Conservation (phyloP, 2,329 filamentous ascomycete species). For the Venturia pyrina region DNA sequence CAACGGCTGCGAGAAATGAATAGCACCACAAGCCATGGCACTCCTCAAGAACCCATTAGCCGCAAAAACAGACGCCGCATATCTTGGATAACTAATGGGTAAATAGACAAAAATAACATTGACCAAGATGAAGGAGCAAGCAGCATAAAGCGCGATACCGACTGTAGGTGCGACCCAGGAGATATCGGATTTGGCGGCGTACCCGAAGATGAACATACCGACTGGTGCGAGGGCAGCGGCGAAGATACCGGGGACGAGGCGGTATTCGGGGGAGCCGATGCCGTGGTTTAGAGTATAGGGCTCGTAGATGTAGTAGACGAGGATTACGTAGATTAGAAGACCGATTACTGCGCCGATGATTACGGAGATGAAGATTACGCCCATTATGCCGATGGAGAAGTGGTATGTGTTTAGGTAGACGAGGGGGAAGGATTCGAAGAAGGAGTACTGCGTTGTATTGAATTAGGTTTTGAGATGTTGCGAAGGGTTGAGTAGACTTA, state of each 20-base stretch:
- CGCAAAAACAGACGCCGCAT: slow-evolving; percentile 7
- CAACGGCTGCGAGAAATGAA: slow-evolving; percentile 12
- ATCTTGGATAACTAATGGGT: slow-evolving; percentile 3
- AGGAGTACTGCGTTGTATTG: slow-evolving; percentile 7
- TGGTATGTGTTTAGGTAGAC: slow-evolving; percentile 12
- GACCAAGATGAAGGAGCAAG: slow-evolving; percentile 9
- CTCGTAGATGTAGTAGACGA: slow-evolving; percentile 10
- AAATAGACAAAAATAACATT: slow-evolving; percentile 9
- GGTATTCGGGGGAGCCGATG: slow-evolving; percentile 4
- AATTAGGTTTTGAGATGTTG: background rate
- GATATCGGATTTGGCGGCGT: slow-evolving; percentile 7
- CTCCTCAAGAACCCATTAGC: slow-evolving; percentile 9
- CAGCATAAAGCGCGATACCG: slow-evolving; percentile 8
- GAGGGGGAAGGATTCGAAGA: slow-evolving; percentile 14
- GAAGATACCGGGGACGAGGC: slow-evolving; percentile 9
- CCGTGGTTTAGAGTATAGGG: slow-evolving; percentile 8
- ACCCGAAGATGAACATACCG: slow-evolving; percentile 13
- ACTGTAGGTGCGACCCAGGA: slow-evolving; percentile 10
- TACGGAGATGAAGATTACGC: slow-evolving; percentile 12
- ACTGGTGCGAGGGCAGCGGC: slow-evolving; percentile 9
- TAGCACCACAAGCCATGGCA: slow-evolving; percentile 11
- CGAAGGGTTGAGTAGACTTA: background rate
- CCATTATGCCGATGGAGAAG: slow-evolving; percentile 12
- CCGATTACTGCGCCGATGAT: slow-evolving; percentile 8
- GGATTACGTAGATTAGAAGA: background rate